Evolutionary conservation across 176 grass and related monocot genomes (phyloP), one percentile per base, ranked within the genome.

Genomic region (Elymus sibiricus): DNA sequence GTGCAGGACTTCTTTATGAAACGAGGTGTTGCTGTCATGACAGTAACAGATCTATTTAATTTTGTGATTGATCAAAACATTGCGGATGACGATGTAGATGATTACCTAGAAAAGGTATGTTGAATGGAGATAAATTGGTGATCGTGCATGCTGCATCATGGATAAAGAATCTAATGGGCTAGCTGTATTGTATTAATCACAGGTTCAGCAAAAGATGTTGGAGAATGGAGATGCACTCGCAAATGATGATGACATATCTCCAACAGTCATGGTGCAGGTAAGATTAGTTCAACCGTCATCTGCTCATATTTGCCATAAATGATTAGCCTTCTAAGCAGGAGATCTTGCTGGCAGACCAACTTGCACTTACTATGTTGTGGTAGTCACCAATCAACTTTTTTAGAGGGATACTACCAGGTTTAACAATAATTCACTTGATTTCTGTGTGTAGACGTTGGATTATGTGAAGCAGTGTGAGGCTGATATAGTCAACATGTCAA

Each of bases 1-100:
- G 34, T 35, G 34, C 85, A 95, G 93, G 93, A 98, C 67, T 98
- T 98, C 64, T 98, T 98, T 80, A 89, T 89, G 87, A 98, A 92
- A 65, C 61, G 88, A 79, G 96, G 91, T 82, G 92, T 98, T 86
- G 81, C 90, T 42, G 88, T 89, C 17, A 98, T 98, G 96, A 67
- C 90, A 58, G 93, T 95, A 72, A 84, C 68, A 14, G 91, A 94
- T 46, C 79, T 98, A 84, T 92, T 95, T 76, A 92, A 98, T 91
- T 95, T 98, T 86, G 96, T 98, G 29, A 81, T 95, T 79, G 84
- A 98, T 81, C 91, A 83, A 83, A 84, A 73, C n/a, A 95, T 98
- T 89, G 66, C 90, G 55, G 91, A 95, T 61, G 91, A 98, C 76
- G 92, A 90, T 85, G n/a, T n/a, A n/a, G n/a, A n/a, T n/a, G n/a